Percentiles rank a stretch among this genome's conserved stretches.
Evolutionary conservation across 768 basidiomycete species (phyloP).

Genomic region (Lentinula sp.): DNA sequence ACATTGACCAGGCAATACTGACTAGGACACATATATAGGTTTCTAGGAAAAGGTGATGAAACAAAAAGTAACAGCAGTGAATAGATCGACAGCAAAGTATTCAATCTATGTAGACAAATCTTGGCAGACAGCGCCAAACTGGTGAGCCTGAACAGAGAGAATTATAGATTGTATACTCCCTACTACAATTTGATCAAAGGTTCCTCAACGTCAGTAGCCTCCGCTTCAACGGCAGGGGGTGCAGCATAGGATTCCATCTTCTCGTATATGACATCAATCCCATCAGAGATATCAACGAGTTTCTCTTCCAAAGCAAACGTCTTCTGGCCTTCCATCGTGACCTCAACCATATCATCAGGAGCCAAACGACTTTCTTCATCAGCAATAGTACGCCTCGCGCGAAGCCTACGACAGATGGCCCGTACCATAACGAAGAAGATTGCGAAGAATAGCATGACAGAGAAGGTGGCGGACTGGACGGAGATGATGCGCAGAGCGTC

Average conservation of each 20-base stretch:
- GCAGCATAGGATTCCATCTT: background rate
- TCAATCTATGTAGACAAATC: too few species aligned
- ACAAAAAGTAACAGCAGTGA: too few species aligned
- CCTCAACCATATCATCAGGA: background rate
- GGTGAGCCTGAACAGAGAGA: too few species aligned
- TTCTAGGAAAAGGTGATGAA: too few species aligned
- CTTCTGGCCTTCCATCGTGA: background rate
- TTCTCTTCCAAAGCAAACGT: background rate
- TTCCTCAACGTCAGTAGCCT: background rate
- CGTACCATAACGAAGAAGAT: background rate
- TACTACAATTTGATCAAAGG: background rate
- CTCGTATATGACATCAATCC: background rate
- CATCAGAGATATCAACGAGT: background rate
- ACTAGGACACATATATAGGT: too few species aligned
- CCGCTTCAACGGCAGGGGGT: background rate
- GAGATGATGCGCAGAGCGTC: background rate
- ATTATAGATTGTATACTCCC: too few species aligned
- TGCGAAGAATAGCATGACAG: background rate
- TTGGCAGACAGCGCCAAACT: too few species aligned
- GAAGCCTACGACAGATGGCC: background rate
- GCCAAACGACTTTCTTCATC: constrained; percentile 1
- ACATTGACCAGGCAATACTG: too few species aligned
- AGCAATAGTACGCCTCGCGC: background rate
- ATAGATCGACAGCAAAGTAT: too few species aligned
- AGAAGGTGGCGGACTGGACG: background rate